These are phyloP conservation scores for Meredithiella fracta DNA, from an alignment of 2,329 filamentous ascomycete genomes.

Conservation along the genomic window DNA sequence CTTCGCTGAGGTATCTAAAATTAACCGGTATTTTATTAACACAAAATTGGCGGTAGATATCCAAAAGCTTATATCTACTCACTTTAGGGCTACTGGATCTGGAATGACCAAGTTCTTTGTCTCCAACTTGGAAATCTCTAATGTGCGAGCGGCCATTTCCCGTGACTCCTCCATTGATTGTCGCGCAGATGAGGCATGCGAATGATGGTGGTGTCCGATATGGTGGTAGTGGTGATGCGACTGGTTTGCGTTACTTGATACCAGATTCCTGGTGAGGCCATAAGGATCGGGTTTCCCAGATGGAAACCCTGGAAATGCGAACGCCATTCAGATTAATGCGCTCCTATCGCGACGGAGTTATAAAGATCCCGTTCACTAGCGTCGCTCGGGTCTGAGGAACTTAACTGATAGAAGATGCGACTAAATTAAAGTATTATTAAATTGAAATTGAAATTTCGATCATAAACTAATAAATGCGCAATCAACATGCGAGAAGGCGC, in stretches of 20 bases:
- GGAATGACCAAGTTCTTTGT: slow-evolving; percentile 28
- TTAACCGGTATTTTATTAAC: not conserved
- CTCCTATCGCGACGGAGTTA: not conserved
- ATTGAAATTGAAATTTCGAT: too few relatives aligned
- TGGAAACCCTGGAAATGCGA: slow-evolving; percentile 4
- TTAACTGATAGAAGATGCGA: too few relatives aligned
- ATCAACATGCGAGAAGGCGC: too few relatives aligned
- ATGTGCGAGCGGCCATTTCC: slow-evolving; percentile 18
- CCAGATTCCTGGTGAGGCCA: not conserved
- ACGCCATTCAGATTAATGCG: not conserved
- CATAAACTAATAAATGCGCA: too few relatives aligned
- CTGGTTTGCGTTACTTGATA: not conserved
- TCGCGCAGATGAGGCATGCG: slow-evolving; percentile 8
- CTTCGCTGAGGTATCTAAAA: slow-evolving; percentile 64
- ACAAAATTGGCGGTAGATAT: not conserved
- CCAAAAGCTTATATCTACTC: slow-evolving; percentile 15
- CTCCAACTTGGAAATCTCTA: slow-evolving; percentile 12
- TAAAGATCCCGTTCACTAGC: not conserved
- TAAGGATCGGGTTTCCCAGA: slow-evolving; percentile 4
- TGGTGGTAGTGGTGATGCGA: slow-evolving; percentile 1
- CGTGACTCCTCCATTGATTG: slow-evolving; percentile 34
- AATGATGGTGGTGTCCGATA: not conserved
- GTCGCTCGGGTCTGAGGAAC: not conserved
- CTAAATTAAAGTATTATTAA: not conserved
- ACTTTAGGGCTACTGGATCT: slow-evolving; percentile 42